Evolutionary conservation across 768 basidiomycete genomes (phyloP).

Genomic region (Boletellus emodensis): DNA sequence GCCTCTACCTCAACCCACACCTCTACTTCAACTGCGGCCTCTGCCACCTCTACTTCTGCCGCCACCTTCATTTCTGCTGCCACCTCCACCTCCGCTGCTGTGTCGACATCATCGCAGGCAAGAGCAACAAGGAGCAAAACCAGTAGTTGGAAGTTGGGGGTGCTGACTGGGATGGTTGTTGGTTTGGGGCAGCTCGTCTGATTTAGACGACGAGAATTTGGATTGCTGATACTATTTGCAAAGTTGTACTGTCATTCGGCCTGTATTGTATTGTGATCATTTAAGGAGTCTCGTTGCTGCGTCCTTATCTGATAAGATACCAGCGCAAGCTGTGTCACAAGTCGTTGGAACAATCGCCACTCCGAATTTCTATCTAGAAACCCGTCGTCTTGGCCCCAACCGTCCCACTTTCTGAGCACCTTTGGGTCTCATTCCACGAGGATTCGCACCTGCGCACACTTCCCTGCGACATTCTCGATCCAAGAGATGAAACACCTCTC

Average conservation of each 20-base stretch:
- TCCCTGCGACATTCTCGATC: neutral
- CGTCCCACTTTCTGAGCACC: neutral
- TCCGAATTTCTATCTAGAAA: neutral
- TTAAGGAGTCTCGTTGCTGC: no score
- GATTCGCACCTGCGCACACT: neutral
- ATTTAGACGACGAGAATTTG: neutral
- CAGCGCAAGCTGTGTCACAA: conserved; percentile 14
- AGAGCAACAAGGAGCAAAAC: neutral
- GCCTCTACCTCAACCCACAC: conserved; percentile 4
- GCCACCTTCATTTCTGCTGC: neutral
- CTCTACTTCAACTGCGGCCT: neutral
- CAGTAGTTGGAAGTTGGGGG: conserved; percentile 1
- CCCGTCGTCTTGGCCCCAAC: neutral
- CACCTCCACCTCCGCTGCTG: neutral
- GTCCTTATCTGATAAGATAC: conserved; percentile 25
- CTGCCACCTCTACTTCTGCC: neutral
- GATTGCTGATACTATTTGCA: no score
- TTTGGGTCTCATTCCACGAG: neutral
- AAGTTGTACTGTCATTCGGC: no score
- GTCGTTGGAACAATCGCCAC: no score
- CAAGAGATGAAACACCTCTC: conserved; percentile 33
- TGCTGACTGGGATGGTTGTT: conserved; percentile 1
- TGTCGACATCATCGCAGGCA: neutral
- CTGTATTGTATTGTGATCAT: no score
- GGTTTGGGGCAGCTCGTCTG: conserved; percentile 9